These are phyloP conservation scores for Houttuynia cordata DNA, from an alignment of 164 flowering plant species.

Conservation along the genomic window DNA sequence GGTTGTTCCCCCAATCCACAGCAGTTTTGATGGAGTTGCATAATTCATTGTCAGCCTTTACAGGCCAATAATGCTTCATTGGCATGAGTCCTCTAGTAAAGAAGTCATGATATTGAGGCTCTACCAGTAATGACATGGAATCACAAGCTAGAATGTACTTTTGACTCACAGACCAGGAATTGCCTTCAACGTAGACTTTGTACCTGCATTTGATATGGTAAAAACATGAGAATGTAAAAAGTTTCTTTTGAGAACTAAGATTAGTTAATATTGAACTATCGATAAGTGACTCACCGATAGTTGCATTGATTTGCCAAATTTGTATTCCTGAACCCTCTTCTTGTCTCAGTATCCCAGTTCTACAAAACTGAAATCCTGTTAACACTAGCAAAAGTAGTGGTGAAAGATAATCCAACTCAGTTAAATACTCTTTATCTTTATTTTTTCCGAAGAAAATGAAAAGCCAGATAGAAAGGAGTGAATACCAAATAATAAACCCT, in stretches of 20 bases:
- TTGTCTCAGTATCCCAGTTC: slow-evolving; percentile 39
- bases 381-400: too few relatives aligned
- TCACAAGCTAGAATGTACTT: slow-evolving; percentile 66
- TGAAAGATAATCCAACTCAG: too few relatives aligned
- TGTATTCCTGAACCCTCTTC: slow-evolving; percentile 29
- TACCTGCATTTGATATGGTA: slow-evolving; percentile 20
- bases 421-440: too few relatives aligned
- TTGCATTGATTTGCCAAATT: slow-evolving; percentile 45
- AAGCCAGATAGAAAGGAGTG: background rate
- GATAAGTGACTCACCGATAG: slow-evolving; percentile 19
- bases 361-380: slow-evolving; percentile 8
- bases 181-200: slow-evolving; percentile 57
- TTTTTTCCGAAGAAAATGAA: too few relatives aligned
- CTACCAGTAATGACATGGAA: slow-evolving; percentile 31
- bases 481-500: slow-evolving; percentile 32
- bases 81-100: slow-evolving; percentile 48
- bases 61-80: slow-evolving; percentile 61
- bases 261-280: background rate
- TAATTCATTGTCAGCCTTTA: slow-evolving; percentile 17
- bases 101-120: slow-evolving; percentile 48
- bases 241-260: background rate
- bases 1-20: slow-evolving; percentile 61
- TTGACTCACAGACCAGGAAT: slow-evolving; percentile 64
- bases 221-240: background rate
- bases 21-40: slow-evolving; percentile 53